Evolutionary conservation across 2,329 filamentous ascomycete species (phyloP).

Genomic region (Ophiostoma novo-ulmi): DNA sequence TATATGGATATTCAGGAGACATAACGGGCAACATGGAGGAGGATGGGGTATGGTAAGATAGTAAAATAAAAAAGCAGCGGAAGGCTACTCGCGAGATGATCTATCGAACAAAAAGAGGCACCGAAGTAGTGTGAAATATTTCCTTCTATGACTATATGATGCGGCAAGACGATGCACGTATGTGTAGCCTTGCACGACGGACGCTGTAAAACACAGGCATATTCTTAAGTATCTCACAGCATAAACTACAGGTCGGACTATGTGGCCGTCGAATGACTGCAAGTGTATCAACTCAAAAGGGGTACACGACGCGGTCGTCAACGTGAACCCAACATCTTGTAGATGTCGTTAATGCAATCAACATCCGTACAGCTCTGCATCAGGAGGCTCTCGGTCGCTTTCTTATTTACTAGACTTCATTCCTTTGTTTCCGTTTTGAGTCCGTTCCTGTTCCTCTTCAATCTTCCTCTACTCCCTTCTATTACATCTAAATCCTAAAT

Average conservation of each 20-base stretch:
- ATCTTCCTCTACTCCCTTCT: neutral
- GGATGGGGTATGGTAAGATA: neutral
- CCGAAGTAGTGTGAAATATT: too few species aligned
- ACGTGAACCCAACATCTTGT: neutral
- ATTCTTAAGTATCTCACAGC: neutral
- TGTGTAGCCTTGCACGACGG: neutral
- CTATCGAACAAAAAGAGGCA: neutral
- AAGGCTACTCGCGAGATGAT: neutral
- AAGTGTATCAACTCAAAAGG: neutral
- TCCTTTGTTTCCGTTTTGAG: neutral
- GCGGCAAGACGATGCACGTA: neutral
- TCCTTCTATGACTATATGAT: too few species aligned
- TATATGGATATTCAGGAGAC: neutral
- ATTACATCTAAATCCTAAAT: neutral
- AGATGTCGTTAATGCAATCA: neutral
- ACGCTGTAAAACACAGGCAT: neutral
- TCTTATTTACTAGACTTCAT: neutral
- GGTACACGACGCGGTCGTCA: neutral
- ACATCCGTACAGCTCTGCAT: neutral
- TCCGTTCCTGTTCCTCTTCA: neutral
- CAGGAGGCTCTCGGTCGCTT: slow-evolving; percentile 7
- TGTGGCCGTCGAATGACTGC: neutral
- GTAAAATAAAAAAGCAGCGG: neutral
- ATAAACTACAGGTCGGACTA: neutral
- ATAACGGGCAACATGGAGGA: neutral